These are phyloP conservation scores for Tausonia pullulans DNA, from an alignment of 1,284 basidiomycete species.

Conservation along the genomic window DNA sequence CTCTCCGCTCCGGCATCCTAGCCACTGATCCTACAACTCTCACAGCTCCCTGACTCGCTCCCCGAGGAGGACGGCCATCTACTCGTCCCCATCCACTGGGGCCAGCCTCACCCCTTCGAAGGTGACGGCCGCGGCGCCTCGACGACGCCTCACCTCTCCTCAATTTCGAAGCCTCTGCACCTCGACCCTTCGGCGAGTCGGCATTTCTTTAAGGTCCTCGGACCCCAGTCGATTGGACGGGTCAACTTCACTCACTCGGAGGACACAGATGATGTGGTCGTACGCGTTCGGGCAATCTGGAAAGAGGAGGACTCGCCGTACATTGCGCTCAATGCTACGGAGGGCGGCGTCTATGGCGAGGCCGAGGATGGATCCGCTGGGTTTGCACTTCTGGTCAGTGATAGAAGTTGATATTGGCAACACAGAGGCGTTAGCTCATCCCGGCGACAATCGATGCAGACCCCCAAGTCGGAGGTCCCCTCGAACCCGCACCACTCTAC, in stretches of 20 bases:
- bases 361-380: conserved; percentile 45
- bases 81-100: too few relatives aligned
- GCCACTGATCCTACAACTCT: too few relatives aligned
- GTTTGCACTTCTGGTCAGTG: background rate
- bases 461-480: background rate
- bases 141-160: too few relatives aligned
- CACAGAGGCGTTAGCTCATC: background rate
- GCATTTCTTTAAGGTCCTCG: conserved; percentile 1
- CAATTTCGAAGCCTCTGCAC: too few relatives aligned
- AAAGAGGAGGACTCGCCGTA: background rate
- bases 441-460: background rate
- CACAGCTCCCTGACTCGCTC: too few relatives aligned
- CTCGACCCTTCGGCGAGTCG: too few relatives aligned
- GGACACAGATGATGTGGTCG: background rate
- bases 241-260: background rate
- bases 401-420: too few relatives aligned
- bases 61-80: too few relatives aligned
- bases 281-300: background rate
- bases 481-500: background rate
- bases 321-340: conserved; percentile 48
- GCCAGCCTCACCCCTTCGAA: too few relatives aligned
- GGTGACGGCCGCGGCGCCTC: too few relatives aligned
- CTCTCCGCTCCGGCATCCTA: too few relatives aligned
- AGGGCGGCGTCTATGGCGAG: conserved; percentile 49
- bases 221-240: background rate